Base-by-base conservation (phyloP, 306 rosid genomes). In the Ochetophila trinervis region DNA sequence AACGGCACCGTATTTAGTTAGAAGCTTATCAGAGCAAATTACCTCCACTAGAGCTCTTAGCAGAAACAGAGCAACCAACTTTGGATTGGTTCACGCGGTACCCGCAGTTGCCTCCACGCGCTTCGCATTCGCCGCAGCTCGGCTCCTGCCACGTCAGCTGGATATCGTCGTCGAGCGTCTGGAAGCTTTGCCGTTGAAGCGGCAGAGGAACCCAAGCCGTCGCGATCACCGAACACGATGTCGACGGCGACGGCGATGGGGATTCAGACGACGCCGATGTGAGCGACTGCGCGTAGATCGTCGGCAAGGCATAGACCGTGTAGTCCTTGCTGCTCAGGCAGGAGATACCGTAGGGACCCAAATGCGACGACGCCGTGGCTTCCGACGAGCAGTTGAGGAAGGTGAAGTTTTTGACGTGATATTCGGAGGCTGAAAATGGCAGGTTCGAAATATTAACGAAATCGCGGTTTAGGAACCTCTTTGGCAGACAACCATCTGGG, bases 91-190 rank as follows among this genome's bases (percentile, higher is more conserved):
- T 42, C 55, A 4, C 14, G n/a, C 23, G 23, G 52, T 40, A 80
- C 10, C 83, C 88, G 72, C 88, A 87, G 19, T n/a, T 18, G 18
- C 63, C 66, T 0, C 71, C 83, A 8, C 16, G 36, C 8, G 15
- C 3, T 51, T 40, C 73, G 71, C 90, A 84, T 0, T 2, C 17
- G 2, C 47, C 24, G 57, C 90, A 84, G 4, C 24, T 11, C 2
- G 94, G 90, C 11, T 24, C 22, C 8, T 11, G 9, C 95, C 95
- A 87, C 4, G 44, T 23, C 80, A 87, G 70, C 44, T 1, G 17
- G 9, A 80, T 12, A 74, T 60, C 74, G 0, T 3, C 6, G 53
- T 11, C 64, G 32, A 73, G 65, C 19, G 7, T 6, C 51, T 55
- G n/a, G 64, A 20, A 22, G 34, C 19, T 22, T 0, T 50, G 55